Conservation (phyloP, 345 rosid genomes). For the Camelina sativa region DNA sequence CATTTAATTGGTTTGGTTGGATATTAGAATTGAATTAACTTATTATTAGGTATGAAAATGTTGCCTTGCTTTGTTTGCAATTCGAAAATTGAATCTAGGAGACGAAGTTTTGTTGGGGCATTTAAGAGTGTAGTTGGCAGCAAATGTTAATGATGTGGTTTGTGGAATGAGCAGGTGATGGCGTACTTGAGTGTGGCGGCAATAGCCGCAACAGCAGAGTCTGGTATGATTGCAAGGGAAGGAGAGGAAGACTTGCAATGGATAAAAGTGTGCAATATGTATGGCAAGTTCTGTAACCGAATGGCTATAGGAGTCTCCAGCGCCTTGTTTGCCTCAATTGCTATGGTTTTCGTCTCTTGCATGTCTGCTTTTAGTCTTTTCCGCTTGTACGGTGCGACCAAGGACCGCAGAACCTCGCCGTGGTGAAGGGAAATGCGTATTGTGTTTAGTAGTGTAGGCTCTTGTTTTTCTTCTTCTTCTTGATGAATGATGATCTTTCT, state of each 20-base stretch:
- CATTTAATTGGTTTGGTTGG: slow-evolving; percentile 36
- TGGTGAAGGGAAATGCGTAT: slow-evolving; percentile 12
- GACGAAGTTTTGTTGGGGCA: slow-evolving; percentile 11
- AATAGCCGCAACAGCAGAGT: slow-evolving; percentile 70
- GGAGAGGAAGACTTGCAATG: slow-evolving; percentile 84
- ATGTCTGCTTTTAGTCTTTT: slow-evolving; percentile 86
- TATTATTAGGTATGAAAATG: slow-evolving; percentile 5
- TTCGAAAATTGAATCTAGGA: slow-evolving; percentile 17
- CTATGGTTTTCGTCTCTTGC: slow-evolving; percentile 65
- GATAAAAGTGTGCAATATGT: slow-evolving; percentile 84
- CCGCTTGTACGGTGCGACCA: slow-evolving; percentile 67
- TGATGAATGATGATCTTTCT: neutral
- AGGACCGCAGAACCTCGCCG: slow-evolving; percentile 24
- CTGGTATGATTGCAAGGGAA: slow-evolving; percentile 66
- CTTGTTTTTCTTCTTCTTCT: slow-evolving; percentile 10
- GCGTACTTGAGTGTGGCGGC: slow-evolving; percentile 83
- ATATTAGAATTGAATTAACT: slow-evolving; percentile 21
- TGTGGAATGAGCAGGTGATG: slow-evolving; percentile 56
- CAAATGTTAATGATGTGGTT: slow-evolving; percentile 3
- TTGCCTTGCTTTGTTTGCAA: slow-evolving; percentile 24
- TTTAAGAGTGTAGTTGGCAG: neutral
- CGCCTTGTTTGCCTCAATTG: slow-evolving; percentile 56
- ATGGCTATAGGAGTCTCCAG: slow-evolving; percentile 61
- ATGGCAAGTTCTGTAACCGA: slow-evolving; percentile 81
- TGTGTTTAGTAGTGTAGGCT: slow-evolving; percentile 3